Evolutionary conservation across 495 filamentous ascomycete species (phyloP), one percentile per base, ranked within the genome.

Genomic region (Penicillium paradoxum): DNA sequence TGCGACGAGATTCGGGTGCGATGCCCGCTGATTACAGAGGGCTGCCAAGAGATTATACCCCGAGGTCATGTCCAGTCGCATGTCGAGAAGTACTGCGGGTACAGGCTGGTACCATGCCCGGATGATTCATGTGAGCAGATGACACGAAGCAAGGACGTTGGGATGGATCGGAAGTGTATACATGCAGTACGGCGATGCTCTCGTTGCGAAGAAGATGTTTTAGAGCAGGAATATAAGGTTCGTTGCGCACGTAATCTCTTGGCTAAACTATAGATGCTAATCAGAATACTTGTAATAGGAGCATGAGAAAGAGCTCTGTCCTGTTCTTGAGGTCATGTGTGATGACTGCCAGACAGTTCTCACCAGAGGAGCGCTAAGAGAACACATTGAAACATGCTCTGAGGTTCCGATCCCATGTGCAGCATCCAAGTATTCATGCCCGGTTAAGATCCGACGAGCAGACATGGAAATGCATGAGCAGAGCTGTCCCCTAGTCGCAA

Each of bases 1-100:
- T 82, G 91, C 37, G 87, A 93, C 58, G 88, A 85, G 50, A 77
- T 96, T 18, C 63, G 74, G 30, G 90, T 90, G 53, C 78, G 77
- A 50, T 95, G 90, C 66, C 88, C 88, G 0, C 83, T 84, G 39
- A 64, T 60, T 7, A 51, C 63, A 15, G 75, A 78, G 18, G 88
- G 88, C 0, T 96, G 90, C 68, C 64, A 71, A 24, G 73, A 83
- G 32, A 65, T 81, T 25, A 71, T 86, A 42, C 71, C 83, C 22
- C 74, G 90, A 18, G 82, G 83, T 39, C 79, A 88, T 56, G 74
- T 93, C 37, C 78, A 85, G 59, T 79, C 82, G 41, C 90, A 96
- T 65, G 78, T 90, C 40, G 76, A 85, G 45, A 84, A 83, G 52
- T 86, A 90, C 62, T 96, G 90, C 65, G 77, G 75, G 7, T 86